These are phyloP conservation scores for Ustilago cynodontis DNA, from an alignment of 1,284 basidiomycete species.

Conservation along the genomic window DNA sequence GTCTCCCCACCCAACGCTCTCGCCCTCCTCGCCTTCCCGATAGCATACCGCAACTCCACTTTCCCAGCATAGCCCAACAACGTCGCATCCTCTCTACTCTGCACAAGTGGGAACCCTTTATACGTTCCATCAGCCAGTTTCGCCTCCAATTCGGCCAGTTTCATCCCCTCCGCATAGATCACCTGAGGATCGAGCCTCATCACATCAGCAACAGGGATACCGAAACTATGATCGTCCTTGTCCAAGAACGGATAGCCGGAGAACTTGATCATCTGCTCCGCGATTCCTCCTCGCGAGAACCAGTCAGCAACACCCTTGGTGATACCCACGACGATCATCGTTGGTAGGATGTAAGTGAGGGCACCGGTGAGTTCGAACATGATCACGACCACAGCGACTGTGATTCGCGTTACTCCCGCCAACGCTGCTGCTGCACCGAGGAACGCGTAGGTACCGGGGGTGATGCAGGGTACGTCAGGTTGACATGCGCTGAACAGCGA, in stretches of 20 bases:
- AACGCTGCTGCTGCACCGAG: conserved; percentile 54
- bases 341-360: conserved; percentile 95
- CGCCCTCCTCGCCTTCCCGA: conserved; percentile 74
- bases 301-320: conserved; percentile 98
- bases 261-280: conserved; percentile 96
- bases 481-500: conserved; percentile 88
- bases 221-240: conserved; percentile 85
- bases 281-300: conserved; percentile 90
- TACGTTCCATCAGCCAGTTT: conserved; percentile 72
- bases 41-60: conserved; percentile 84
- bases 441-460: conserved; percentile 82
- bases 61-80: conserved; percentile 90
- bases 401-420: conserved; percentile 90
- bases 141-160: conserved; percentile 77
- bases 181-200: conserved; percentile 86
- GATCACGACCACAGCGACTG: conserved; percentile 97
- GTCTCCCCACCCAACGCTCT: conserved; percentile 46
- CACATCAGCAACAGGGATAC: conserved; percentile 87
- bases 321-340: conserved; percentile 96
- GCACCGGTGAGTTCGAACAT: conserved; percentile 99
- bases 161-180: conserved; percentile 81
- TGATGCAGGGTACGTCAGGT: conserved; percentile 95
- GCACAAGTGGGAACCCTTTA: conserved; percentile 92
- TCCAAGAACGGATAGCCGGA: conserved; percentile 94
- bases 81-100: conserved; percentile 73